Conservation (phyloP, 2,329 filamentous ascomycete genomes). For the Karstenula rhodostoma region DNA sequence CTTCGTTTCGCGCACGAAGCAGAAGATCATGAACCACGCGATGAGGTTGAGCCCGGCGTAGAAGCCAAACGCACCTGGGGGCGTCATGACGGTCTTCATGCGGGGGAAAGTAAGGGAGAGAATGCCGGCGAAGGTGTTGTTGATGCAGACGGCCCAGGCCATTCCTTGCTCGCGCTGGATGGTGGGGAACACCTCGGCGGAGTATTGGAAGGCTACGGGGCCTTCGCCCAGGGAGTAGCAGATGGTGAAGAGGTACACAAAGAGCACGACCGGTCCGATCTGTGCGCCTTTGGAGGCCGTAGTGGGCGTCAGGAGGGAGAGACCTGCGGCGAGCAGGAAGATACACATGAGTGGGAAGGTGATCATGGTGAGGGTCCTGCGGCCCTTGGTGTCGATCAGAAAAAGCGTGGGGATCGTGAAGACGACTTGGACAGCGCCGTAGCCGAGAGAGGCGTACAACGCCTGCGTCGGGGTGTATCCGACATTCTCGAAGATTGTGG, state of each 20-base stretch:
- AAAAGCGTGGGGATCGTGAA: conserved; percentile 49
- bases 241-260: conserved; percentile 49
- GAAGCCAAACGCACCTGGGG: conserved; percentile 51
- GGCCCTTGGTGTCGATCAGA: conserved; percentile 50
- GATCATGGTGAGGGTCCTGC: conserved; percentile 41
- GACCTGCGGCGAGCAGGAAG: conserved; percentile 46
- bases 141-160: conserved; percentile 52
- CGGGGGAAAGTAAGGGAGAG: conserved; percentile 50
- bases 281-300: conserved; percentile 25
- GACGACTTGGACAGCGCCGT: conserved; percentile 47
- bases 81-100: conserved; percentile 50
- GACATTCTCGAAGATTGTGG: conserved; percentile 68
- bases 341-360: conserved; percentile 50
- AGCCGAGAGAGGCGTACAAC: conserved; percentile 48
- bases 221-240: conserved; percentile 49
- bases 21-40: conserved; percentile 51
- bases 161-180: conserved; percentile 52
- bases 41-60: conserved; percentile 52
- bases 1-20: conserved; percentile 51
- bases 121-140: conserved; percentile 54
- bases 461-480: conserved; percentile 40
- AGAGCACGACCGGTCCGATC: conserved; percentile 48
- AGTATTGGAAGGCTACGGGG: conserved; percentile 61
- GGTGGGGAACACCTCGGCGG: conserved; percentile 49
- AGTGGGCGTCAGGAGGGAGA: conserved; percentile 42